Percentiles rank a stretch among this genome's conserved stretches.
phyloP scores from a whole-genome alignment of 2,329 filamentous ascomycete genomes.

The Paramyrothecium sp. region DNA sequence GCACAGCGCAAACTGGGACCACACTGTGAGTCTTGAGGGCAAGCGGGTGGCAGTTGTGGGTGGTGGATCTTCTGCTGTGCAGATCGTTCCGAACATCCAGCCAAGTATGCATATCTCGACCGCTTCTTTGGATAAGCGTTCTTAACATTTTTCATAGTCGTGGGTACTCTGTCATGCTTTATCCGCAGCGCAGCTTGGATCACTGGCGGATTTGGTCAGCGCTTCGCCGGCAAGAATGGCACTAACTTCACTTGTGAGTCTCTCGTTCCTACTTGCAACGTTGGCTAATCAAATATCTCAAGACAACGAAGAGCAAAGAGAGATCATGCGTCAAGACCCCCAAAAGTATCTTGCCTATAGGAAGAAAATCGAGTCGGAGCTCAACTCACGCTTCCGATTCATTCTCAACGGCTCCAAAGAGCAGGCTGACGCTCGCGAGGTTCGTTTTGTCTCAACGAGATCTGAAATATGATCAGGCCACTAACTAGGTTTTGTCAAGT shows the following conservation, averaged over 20 bases:
- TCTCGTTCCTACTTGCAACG: neutral
- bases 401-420: no score
- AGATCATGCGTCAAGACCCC: slow-evolving; percentile 48
- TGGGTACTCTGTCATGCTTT: slow-evolving; percentile 9
- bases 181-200: slow-evolving; percentile 11
- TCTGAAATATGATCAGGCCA: no score
- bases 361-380: slow-evolving; percentile 44
- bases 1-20: slow-evolving; percentile 40
- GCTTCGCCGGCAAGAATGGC: slow-evolving; percentile 41
- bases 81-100: slow-evolving; percentile 23
- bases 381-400: slow-evolving; percentile 54
- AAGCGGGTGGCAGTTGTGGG: slow-evolving; percentile 30
- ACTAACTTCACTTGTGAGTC: slow-evolving; percentile 42
- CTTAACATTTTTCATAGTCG: neutral
- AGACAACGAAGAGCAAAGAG: slow-evolving; percentile 40
- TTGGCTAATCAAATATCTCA: neutral
- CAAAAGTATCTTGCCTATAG: slow-evolving; percentile 51
- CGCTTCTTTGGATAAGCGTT: neutral
- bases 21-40: slow-evolving; percentile 13
- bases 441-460: no score
- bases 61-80: slow-evolving; percentile 27
- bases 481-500: no score
- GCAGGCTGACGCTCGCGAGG: no score
- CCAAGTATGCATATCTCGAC: slow-evolving; percentile 4
- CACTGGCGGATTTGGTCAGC: no score